Conservation (phyloP, 1,139 yeast species). For the Debaryomyces robertsiae region DNA sequence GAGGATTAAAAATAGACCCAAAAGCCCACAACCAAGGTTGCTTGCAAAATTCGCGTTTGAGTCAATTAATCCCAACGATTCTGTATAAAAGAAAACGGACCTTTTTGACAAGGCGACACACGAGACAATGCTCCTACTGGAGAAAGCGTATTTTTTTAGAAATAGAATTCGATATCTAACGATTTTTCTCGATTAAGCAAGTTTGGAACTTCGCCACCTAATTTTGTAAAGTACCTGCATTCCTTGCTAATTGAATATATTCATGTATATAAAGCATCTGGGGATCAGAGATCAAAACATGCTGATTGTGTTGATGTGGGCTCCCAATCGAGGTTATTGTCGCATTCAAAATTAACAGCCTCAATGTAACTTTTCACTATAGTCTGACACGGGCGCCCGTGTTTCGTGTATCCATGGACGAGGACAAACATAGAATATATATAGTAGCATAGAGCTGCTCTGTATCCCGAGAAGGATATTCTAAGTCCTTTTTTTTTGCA, state of each 20-base stretch:
- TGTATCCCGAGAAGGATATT: not conserved
- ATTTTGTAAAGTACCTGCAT: slow-evolving; percentile 6
- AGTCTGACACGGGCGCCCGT: slow-evolving; percentile 5
- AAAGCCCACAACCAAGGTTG: slow-evolving; percentile 4
- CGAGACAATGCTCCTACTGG: slow-evolving; percentile 1
- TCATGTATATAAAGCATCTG: not conserved
- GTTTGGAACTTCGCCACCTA: slow-evolving; percentile 7
- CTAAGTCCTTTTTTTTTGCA: slow-evolving; percentile 1
- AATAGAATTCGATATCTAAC: not conserved
- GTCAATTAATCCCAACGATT: no score
- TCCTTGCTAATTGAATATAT: slow-evolving; percentile 4
- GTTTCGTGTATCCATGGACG: slow-evolving; percentile 8
- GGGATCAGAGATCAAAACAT: slow-evolving; percentile 7
- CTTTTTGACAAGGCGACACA: not conserved
- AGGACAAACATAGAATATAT: slow-evolving; percentile 3
- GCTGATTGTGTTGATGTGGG: slow-evolving; percentile 4
- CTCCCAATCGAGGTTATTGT: slow-evolving; percentile 5
- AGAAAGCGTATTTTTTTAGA: slow-evolving; percentile 5
- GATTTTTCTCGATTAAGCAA: slow-evolving; percentile 5
- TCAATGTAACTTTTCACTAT: not conserved
- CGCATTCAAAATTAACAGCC: slow-evolving; percentile 4
- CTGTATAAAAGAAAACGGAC: not conserved
- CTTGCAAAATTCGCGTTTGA: not conserved
- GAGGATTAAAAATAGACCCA: not conserved
- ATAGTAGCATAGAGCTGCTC: not conserved